Conservation (phyloP, 352 stramenopile species). For the Phytophthora constricta region DNA sequence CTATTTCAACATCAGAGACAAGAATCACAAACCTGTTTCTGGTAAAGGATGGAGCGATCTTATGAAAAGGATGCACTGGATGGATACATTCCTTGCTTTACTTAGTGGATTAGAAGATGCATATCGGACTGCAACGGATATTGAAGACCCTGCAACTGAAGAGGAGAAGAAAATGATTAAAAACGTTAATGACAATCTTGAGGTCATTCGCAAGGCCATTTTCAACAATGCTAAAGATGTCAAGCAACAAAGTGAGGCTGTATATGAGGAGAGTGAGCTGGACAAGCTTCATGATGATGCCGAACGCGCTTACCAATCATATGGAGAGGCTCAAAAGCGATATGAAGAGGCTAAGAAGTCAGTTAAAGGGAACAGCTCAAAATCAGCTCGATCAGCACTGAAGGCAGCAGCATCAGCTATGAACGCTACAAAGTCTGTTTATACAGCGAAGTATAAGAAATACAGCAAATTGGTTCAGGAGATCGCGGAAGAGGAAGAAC, state of each 20-base stretch:
- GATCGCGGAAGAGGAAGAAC: background rate
- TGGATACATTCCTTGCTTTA: slow-evolving; percentile 13
- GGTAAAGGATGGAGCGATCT: slow-evolving; percentile 5
- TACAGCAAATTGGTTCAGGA: background rate
- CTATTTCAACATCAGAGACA: background rate
- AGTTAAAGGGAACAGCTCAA: background rate
- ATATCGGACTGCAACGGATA: slow-evolving; percentile 8
- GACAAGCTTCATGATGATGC: slow-evolving; percentile 14
- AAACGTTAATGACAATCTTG: slow-evolving; percentile 2
- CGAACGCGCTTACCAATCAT: slow-evolving; percentile 5
- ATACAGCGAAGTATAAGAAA: background rate
- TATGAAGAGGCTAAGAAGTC: slow-evolving; percentile 13
- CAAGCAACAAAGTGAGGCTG: slow-evolving; percentile 1
- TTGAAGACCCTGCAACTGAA: slow-evolving; percentile 11
- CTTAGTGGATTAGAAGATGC: slow-evolving; percentile 14
- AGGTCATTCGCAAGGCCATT: slow-evolving; percentile 10
- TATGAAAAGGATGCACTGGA: slow-evolving; percentile 17
- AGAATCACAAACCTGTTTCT: slow-evolving; percentile 7
- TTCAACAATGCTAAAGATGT: slow-evolving; percentile 7
- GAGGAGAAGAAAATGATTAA: slow-evolving; percentile 12
- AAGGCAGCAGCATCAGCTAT: slow-evolving; percentile 5
- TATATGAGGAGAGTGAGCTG: background rate
- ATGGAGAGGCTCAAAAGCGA: slow-evolving; percentile 17
- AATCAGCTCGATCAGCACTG: slow-evolving; percentile 7
- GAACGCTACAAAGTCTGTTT: slow-evolving; percentile 14